Percentiles rank a stretch among this genome's conserved stretches.
phyloP scores from a whole-genome alignment of 2,329 filamentous ascomycete genomes.

The Aspergillus sp. region DNA sequence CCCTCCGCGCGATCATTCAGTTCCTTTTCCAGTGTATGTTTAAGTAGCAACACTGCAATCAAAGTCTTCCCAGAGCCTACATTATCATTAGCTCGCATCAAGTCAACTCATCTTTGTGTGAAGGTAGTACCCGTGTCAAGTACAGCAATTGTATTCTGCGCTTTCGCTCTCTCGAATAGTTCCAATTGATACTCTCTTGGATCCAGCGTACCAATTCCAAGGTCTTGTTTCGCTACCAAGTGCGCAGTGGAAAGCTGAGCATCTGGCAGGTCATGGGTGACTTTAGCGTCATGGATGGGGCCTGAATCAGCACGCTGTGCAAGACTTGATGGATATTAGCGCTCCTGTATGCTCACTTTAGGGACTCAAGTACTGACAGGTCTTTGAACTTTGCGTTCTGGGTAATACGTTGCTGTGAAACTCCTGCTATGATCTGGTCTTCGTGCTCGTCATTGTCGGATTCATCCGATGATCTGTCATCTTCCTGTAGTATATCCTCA shows the following conservation, averaged over 20 bases:
- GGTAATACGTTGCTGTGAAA: constrained; percentile 50
- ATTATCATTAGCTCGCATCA: constrained; percentile 1
- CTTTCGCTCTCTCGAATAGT: constrained; percentile 83
- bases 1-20: constrained; percentile 67
- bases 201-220: constrained; percentile 65
- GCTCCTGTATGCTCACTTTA: neutral
- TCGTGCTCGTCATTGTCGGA: constrained; percentile 34
- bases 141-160: constrained; percentile 86
- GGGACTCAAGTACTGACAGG: constrained; percentile 36
- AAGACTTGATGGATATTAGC: constrained; percentile 31
- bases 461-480: constrained; percentile 25
- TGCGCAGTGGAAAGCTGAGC: constrained; percentile 57
- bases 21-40: constrained; percentile 74
- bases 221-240: constrained; percentile 56
- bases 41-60: constrained; percentile 85
- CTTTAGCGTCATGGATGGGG: constrained; percentile 43
- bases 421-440: constrained; percentile 18
- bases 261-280: constrained; percentile 31
- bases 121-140: constrained; percentile 71
- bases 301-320: constrained; percentile 46
- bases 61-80: constrained; percentile 88
- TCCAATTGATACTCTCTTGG: constrained; percentile 91
- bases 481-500: neutral
- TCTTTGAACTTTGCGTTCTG: constrained; percentile 56
- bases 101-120: no score